phyloP scores from a whole-genome alignment of 768 basidiomycete genomes.

The Tricholoma sp. region DNA sequence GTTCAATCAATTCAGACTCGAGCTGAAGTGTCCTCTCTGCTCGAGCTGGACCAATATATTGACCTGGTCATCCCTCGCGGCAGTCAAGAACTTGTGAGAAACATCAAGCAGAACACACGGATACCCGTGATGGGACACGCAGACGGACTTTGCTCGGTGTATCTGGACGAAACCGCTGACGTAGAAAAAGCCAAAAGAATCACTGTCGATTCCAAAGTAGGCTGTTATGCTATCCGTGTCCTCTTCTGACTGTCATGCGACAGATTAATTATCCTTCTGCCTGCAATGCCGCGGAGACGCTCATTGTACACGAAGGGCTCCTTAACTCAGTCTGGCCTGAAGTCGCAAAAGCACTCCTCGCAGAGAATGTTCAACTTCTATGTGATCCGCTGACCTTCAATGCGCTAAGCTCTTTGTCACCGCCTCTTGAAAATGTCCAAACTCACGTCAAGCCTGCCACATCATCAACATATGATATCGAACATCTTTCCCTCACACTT shows the following conservation, averaged over 20 bases:
- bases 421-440: constrained; percentile 32
- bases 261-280: constrained; percentile 94
- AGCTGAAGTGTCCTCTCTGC: constrained; percentile 82
- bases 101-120: constrained; percentile 83
- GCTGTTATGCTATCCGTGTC: constrained; percentile 6
- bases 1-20: constrained; percentile 92
- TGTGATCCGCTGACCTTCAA: constrained; percentile 68
- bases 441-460: constrained; percentile 49
- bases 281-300: constrained; percentile 89
- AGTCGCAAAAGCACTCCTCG: constrained; percentile 69
- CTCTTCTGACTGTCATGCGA: background rate
- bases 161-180: constrained; percentile 80
- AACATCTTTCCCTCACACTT: constrained; percentile 82
- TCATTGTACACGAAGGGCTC: constrained; percentile 76
- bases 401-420: constrained; percentile 40
- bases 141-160: constrained; percentile 90
- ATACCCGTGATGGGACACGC: constrained; percentile 99
- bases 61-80: constrained; percentile 97
- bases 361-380: constrained; percentile 65
- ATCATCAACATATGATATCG: constrained; percentile 71
- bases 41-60: constrained; percentile 86
- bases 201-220: constrained; percentile 87
- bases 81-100: constrained; percentile 83
- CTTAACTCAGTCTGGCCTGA: constrained; percentile 74
- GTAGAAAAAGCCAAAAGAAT: constrained; percentile 75